phyloP scores from a whole-genome alignment of 2,329 filamentous ascomycete genomes.

The Calonectria honghensis region DNA sequence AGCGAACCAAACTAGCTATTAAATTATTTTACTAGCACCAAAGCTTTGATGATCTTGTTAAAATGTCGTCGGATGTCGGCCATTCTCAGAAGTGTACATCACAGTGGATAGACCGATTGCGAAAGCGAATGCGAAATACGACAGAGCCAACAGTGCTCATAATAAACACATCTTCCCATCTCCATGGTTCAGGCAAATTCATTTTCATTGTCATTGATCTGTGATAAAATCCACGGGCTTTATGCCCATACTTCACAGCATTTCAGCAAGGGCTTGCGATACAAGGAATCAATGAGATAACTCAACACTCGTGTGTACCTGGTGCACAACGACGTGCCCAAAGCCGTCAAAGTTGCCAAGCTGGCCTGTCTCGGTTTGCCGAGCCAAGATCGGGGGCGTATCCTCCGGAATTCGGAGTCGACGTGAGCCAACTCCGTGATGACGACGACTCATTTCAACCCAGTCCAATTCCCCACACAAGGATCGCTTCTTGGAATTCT shows the following conservation, averaged over 20 bases:
- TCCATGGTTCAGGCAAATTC: background rate
- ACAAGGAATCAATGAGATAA: background rate
- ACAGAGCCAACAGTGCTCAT: background rate
- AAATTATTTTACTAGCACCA: too few relatives aligned
- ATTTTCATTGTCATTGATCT: too few relatives aligned
- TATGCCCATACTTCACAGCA: background rate
- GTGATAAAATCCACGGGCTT: background rate
- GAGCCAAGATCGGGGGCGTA: background rate
- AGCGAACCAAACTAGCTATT: too few relatives aligned
- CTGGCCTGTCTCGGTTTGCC: too few relatives aligned
- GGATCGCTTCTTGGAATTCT: background rate
- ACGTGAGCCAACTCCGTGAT: background rate
- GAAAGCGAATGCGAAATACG: background rate
- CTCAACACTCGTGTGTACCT: background rate
- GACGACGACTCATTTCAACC: conserved; percentile 12
- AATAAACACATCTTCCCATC: background rate
- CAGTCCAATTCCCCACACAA: background rate
- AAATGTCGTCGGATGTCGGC: too few relatives aligned
- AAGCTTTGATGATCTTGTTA: too few relatives aligned
- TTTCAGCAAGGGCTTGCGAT: background rate
- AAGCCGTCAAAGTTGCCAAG: background rate
- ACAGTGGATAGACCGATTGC: background rate
- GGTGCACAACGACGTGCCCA: too few relatives aligned
- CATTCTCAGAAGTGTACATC: too few relatives aligned
- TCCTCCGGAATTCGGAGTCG: background rate